Evolutionary conservation across 2,329 filamentous ascomycete species (phyloP).

Genomic region (Neofusicoccum parvum): DNA sequence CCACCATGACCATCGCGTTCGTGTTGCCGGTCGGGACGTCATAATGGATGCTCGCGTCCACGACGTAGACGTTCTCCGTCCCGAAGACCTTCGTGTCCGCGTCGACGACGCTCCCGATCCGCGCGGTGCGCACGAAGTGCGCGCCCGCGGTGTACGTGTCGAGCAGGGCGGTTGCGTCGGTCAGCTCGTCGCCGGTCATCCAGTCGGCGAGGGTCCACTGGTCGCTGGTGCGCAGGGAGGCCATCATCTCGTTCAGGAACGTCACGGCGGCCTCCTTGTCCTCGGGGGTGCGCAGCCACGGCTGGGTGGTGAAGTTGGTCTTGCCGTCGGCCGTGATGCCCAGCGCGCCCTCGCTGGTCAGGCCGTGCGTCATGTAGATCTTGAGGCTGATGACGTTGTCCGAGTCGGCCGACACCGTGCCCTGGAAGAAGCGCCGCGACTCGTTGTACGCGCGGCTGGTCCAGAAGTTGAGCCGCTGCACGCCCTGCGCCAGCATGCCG

Average conservation of each 20-base stretch:
- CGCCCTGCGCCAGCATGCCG: conserved; percentile 48
- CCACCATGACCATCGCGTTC: conserved; percentile 38
- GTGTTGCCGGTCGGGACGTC: conserved; percentile 42
- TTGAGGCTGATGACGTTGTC: conserved; percentile 39
- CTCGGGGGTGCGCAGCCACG: conserved; percentile 59
- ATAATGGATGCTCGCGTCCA: conserved; percentile 51
- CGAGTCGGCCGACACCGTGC: conserved; percentile 47
- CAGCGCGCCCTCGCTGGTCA: conserved; percentile 61
- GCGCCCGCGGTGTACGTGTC: conserved; percentile 44
- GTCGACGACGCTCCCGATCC: conserved; percentile 55
- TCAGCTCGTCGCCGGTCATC: conserved; percentile 58
- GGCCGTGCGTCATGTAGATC: conserved; percentile 43
- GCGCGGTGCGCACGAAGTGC: conserved; percentile 59
- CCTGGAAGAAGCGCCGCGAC: conserved; percentile 42
- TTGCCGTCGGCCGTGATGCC: conserved; percentile 53
- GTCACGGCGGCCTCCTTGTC: conserved; percentile 64
- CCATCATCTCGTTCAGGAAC: conserved; percentile 63
- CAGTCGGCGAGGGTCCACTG: conserved; percentile 50
- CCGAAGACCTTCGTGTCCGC: conserved; percentile 52
- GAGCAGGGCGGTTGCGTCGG: conserved; percentile 46
- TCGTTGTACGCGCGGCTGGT: conserved; percentile 44
- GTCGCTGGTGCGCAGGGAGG: conserved; percentile 57
- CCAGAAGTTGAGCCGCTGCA: conserved; percentile 53
- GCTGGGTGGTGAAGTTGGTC: conserved; percentile 56
- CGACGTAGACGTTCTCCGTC: conserved; percentile 49